phyloP scores from a whole-genome alignment of 1,284 basidiomycete species.

The Naganishia albida region DNA sequence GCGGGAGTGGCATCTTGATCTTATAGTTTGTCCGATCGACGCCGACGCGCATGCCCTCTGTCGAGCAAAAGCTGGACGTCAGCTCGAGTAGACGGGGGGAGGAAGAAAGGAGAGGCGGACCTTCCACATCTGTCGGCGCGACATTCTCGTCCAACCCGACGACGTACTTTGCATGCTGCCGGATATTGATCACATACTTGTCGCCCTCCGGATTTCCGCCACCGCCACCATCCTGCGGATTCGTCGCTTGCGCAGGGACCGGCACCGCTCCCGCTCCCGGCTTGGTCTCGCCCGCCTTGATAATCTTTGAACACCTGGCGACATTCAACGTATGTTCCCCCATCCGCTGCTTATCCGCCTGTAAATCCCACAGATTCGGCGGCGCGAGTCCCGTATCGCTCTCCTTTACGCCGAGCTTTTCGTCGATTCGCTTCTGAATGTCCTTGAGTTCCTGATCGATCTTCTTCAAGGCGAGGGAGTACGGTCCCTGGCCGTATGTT shows the following conservation, averaged over 20 bases:
- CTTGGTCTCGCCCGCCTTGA: slow-evolving; percentile 63
- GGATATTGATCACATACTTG: slow-evolving; percentile 99
- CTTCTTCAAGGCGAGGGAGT: slow-evolving; percentile 83
- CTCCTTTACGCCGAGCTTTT: slow-evolving; percentile 97
- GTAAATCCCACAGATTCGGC: slow-evolving; percentile 94
- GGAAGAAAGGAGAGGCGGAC: neutral
- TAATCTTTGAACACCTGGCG: slow-evolving; percentile 98
- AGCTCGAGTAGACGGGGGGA: too few relatives aligned
- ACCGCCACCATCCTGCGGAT: slow-evolving; percentile 53
- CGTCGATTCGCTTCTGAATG: slow-evolving; percentile 94
- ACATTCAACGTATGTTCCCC: slow-evolving; percentile 92
- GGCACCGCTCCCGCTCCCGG: slow-evolving; percentile 56
- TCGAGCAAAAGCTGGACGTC: neutral
- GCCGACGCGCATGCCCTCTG: slow-evolving; percentile 97
- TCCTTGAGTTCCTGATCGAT: slow-evolving; percentile 93
- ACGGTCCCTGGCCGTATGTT: slow-evolving; percentile 99
- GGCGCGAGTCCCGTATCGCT: slow-evolving; percentile 96
- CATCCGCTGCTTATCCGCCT: slow-evolving; percentile 85
- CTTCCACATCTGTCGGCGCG: slow-evolving; percentile 94
- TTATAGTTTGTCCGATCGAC: slow-evolving; percentile 95
- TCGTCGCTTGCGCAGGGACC: slow-evolving; percentile 60
- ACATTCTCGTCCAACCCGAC: slow-evolving; percentile 95
- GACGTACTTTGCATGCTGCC: slow-evolving; percentile 99
- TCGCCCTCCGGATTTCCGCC: slow-evolving; percentile 72
- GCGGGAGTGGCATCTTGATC: slow-evolving; percentile 99